Conservation (phyloP, 129 eudicot genomes). For the Escallonia herrerae region DNA sequence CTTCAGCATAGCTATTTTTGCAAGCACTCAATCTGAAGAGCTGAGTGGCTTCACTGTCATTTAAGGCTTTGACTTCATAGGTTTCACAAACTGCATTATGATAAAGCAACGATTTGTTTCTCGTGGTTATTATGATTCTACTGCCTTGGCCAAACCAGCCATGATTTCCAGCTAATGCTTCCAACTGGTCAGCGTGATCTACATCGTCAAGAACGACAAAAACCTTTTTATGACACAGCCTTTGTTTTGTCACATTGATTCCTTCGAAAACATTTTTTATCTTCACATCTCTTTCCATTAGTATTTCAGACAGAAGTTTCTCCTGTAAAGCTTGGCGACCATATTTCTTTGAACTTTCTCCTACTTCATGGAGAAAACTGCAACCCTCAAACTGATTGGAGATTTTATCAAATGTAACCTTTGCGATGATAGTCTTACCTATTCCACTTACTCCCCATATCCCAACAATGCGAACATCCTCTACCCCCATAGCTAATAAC, state of each 20-base stretch:
- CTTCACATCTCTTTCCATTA: background rate
- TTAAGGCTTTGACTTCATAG: slow-evolving; percentile 11
- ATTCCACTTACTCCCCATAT: slow-evolving; percentile 24
- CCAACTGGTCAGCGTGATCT: background rate
- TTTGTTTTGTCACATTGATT: background rate
- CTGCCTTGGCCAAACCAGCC: slow-evolving; percentile 8
- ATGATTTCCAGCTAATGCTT: background rate
- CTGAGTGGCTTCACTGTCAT: slow-evolving; percentile 10
- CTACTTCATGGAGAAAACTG: slow-evolving; percentile 8
- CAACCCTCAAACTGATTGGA: slow-evolving; percentile 6
- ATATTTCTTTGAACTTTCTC: slow-evolving; percentile 8
- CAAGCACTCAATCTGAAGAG: slow-evolving; percentile 30
- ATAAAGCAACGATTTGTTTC: slow-evolving; percentile 16
- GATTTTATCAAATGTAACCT: slow-evolving; percentile 4
- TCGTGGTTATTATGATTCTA: slow-evolving; percentile 17
- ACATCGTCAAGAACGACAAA: slow-evolving; percentile 11
- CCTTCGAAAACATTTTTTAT: background rate
- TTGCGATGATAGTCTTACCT: slow-evolving; percentile 19
- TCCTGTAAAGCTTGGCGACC: slow-evolving; percentile 12
- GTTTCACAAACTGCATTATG: slow-evolving; percentile 7
- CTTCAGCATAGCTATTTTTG: background rate
- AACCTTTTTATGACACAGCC: slow-evolving; percentile 4
- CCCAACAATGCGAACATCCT: slow-evolving; percentile 12
- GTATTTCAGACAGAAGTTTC: slow-evolving; percentile 9
- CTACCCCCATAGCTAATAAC: background rate